Percentiles rank a stretch among this genome's conserved stretches.
Evolutionary conservation across 75 land plant genomes (phyloP).

Genomic region (Pinus albicaulis): DNA sequence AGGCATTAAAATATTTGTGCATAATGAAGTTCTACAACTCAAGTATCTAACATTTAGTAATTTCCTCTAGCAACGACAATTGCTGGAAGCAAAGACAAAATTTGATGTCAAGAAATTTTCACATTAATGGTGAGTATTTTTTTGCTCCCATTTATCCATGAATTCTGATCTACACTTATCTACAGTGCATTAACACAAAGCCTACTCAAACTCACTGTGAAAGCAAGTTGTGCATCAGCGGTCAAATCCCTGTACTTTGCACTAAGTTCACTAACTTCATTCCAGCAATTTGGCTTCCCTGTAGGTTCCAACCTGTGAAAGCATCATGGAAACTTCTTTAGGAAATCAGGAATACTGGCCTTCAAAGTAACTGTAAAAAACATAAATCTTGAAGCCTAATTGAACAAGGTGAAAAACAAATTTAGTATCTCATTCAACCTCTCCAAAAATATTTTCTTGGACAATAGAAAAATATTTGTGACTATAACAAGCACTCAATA

Average conservation of each 20-base stretch:
- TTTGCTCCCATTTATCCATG: background rate
- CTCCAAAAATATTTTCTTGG: background rate
- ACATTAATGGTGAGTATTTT: background rate
- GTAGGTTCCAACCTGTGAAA: conserved; percentile 66
- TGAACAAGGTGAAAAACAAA: background rate
- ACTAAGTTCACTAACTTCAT: conserved; percentile 80
- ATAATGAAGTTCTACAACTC: background rate
- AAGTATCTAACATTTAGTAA: background rate
- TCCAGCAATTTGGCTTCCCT: conserved; percentile 78
- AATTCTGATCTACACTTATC: background rate
- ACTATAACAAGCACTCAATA: background rate
- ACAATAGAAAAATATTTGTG: background rate
- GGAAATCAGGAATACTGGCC: background rate
- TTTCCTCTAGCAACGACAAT: background rate
- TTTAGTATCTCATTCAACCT: background rate
- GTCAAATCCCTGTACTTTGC: conserved; percentile 94
- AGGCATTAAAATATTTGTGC: background rate
- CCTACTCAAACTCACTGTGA: conserved; percentile 66
- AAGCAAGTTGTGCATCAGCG: conserved; percentile 79
- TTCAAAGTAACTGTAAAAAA: background rate
- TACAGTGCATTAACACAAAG: background rate
- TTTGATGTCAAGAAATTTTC: background rate
- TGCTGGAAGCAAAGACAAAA: background rate
- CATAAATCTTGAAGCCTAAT: conserved; percentile 2
- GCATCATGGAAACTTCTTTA: background rate